Evolutionary conservation across 2,329 filamentous ascomycete species (phyloP).

Genomic region (Akanthomyces lecanii): DNA sequence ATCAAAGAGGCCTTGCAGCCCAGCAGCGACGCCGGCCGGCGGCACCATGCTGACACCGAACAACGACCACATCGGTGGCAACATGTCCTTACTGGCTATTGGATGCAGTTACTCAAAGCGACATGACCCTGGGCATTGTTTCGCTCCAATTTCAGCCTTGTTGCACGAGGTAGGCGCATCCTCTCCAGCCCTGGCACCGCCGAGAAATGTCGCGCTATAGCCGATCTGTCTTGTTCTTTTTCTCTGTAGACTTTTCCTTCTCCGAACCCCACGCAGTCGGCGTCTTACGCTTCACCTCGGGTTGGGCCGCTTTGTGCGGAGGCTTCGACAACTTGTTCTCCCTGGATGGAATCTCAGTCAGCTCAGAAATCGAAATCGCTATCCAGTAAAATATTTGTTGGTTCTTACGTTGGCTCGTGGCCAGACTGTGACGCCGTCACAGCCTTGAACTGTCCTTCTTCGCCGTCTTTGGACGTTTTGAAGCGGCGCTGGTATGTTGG

Average conservation of each 20-base stretch:
- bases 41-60: no score
- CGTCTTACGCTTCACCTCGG: background rate
- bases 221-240: background rate
- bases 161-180: no score
- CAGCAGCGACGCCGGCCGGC: no score
- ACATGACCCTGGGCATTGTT: no score
- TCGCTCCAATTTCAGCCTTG: no score
- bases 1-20: no score
- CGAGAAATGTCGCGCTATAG: background rate
- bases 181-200: no score
- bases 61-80: no score
- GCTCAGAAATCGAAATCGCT: no score
- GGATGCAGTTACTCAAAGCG: no score
- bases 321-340: background rate
- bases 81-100: no score
- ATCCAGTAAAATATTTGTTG: no score
- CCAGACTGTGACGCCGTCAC: background rate
- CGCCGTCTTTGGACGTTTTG: background rate
- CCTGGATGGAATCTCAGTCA: background rate
- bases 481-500: background rate
- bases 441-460: constrained; percentile 6
- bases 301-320: background rate
- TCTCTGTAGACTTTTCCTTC: background rate
- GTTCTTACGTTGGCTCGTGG: background rate
- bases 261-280: background rate